Percentiles rank a stretch among this genome's conserved stretches.
phyloP scores from a whole-genome alignment of 2,329 filamentous ascomycete species.

The Ophiocordyceps camponoti-rufipedis region DNA sequence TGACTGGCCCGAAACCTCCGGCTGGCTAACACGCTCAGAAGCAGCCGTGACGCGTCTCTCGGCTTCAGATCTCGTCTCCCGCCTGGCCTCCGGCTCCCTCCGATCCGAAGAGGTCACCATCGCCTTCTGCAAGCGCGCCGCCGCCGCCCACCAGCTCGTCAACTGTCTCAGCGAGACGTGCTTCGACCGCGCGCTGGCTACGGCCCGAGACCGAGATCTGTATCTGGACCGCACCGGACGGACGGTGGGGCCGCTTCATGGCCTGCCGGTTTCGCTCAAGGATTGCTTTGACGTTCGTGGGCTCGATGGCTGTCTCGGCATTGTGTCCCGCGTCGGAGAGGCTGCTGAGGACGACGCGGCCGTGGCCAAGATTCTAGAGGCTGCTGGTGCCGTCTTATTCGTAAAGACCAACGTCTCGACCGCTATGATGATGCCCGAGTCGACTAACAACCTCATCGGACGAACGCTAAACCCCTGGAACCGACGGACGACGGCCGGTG shows the following conservation, averaged over 20 bases:
- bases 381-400: slow-evolving; percentile 33
- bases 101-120: slow-evolving; percentile 20
- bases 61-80: slow-evolving; percentile 19
- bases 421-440: slow-evolving; percentile 52
- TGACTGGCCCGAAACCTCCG: slow-evolving; percentile 33
- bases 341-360: slow-evolving; percentile 27
- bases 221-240: slow-evolving; percentile 27
- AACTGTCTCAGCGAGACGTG: slow-evolving; percentile 35
- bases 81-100: slow-evolving; percentile 16
- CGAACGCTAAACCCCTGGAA: slow-evolving; percentile 44
- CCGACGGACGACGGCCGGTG: slow-evolving; percentile 39
- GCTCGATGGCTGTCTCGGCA: slow-evolving; percentile 43
- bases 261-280: slow-evolving; percentile 46
- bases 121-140: slow-evolving; percentile 36
- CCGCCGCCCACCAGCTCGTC: slow-evolving; percentile 37
- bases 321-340: slow-evolving; percentile 40
- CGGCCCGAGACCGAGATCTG: slow-evolving; percentile 29
- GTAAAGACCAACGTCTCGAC: slow-evolving; percentile 41
- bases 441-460: slow-evolving; percentile 46
- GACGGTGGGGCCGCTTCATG: slow-evolving; percentile 44
- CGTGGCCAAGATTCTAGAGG: slow-evolving; percentile 22
- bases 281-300: slow-evolving; percentile 49
- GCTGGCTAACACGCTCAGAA: slow-evolving; percentile 36
- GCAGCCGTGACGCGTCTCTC: slow-evolving; percentile 27
- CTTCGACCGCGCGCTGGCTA: slow-evolving; percentile 31